Conservation (phyloP, 139 green algal genomes). For the Ulvella scutata region DNA sequence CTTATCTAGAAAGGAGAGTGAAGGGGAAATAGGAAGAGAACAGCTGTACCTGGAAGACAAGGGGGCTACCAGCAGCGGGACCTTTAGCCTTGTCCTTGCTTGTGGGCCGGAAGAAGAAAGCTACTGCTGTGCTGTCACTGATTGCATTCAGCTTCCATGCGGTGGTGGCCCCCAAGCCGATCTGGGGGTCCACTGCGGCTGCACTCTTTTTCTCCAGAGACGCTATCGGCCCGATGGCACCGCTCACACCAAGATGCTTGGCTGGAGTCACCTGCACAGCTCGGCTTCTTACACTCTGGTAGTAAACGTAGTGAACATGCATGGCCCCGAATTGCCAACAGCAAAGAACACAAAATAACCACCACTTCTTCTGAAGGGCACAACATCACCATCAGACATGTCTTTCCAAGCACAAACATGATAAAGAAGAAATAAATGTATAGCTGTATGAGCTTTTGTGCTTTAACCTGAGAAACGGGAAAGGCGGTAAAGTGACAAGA, state of each 20-base stretch:
- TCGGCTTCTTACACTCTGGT: neutral
- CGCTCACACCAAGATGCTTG: constrained; percentile 7
- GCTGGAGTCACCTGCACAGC: neutral
- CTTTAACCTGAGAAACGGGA: too few species aligned
- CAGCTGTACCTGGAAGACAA: neutral
- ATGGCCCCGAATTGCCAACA: too few species aligned
- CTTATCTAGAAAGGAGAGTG: too few species aligned
- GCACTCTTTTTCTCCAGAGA: neutral
- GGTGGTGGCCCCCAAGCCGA: constrained; percentile 27
- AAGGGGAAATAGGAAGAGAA: too few species aligned
- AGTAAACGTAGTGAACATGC: neutral
- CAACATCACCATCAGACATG: too few species aligned
- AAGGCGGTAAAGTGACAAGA: too few species aligned
- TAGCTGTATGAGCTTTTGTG: too few species aligned
- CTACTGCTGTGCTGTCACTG: neutral
- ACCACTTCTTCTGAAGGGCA: too few species aligned
- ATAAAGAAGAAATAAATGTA: too few species aligned
- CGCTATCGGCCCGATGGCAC: constrained; percentile 10
- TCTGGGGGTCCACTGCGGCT: constrained; percentile 9
- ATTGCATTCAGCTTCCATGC: constrained; percentile 31
- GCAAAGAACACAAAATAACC: too few species aligned
- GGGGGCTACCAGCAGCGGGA: neutral
- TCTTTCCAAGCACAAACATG: too few species aligned
- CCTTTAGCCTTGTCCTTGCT: neutral
- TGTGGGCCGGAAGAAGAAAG: constrained; percentile 9